phyloP scores from a whole-genome alignment of 441 rosid species.

The Adansonia madagascariensis region DNA sequence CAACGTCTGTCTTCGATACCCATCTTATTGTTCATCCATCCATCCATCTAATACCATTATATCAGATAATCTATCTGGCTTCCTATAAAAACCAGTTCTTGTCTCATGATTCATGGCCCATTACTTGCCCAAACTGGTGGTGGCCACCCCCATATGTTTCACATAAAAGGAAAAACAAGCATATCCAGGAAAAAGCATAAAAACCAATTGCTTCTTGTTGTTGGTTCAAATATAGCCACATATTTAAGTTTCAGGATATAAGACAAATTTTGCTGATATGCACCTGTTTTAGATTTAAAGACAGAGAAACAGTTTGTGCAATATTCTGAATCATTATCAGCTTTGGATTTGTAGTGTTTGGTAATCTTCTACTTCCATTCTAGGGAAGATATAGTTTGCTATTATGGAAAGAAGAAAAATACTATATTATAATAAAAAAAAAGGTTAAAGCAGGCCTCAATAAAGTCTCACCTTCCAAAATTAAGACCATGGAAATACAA shows the following conservation, averaged over 20 bases:
- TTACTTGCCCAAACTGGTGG: constrained; percentile 38
- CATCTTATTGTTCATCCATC: neutral
- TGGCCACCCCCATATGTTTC: constrained; percentile 45
- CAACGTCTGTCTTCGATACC: constrained; percentile 1
- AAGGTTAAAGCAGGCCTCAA: neutral
- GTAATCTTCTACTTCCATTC: constrained; percentile 4
- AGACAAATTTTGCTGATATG: neutral
- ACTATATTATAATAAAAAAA: neutral
- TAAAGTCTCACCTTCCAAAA: neutral
- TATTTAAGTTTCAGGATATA: neutral
- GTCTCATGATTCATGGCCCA: constrained; percentile 39
- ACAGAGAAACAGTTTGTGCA: neutral
- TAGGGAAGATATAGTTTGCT: neutral
- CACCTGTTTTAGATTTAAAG: neutral
- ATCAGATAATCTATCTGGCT: constrained; percentile 16
- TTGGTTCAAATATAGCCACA: neutral
- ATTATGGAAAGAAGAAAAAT: neutral
- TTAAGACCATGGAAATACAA: neutral
- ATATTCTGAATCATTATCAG: neutral
- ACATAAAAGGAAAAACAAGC: neutral
- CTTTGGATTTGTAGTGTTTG: neutral
- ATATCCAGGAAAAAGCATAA: neutral
- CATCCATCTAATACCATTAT: neutral
- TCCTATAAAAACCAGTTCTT: constrained; percentile 22
- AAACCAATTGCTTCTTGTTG: neutral